These are phyloP conservation scores for Debaryomyces maramus DNA, from an alignment of 805 yeast genomes.

Conservation along the genomic window DNA sequence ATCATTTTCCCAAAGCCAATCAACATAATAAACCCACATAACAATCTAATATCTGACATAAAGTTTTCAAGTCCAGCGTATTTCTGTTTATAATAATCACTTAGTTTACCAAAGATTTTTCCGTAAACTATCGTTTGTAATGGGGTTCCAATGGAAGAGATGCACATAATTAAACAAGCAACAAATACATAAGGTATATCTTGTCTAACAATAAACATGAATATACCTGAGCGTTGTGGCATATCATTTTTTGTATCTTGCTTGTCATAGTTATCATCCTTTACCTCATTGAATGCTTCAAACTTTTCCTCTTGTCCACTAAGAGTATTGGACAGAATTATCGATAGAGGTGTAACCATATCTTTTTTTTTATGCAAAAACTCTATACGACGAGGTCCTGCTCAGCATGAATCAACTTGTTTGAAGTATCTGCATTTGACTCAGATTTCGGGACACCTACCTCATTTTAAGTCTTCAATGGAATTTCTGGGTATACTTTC, in stretches of 20 bases:
- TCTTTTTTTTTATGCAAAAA: too few relatives aligned
- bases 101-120: conserved; percentile 47
- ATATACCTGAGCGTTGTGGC: conserved; percentile 13
- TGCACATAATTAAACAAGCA: conserved; percentile 39
- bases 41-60: conserved; percentile 21
- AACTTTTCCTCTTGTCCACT: too few relatives aligned
- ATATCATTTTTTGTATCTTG: too few relatives aligned
- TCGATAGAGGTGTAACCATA: too few relatives aligned
- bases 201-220: conserved; percentile 14
- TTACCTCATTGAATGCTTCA: too few relatives aligned
- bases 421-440: too few relatives aligned
- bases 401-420: too few relatives aligned
- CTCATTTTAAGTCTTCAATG: not conserved
- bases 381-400: too few relatives aligned
- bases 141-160: conserved; percentile 60
- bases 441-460: too few relatives aligned
- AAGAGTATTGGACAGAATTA: too few relatives aligned
- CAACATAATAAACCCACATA: conserved; percentile 33
- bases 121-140: conserved; percentile 67
- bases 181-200: conserved; percentile 17
- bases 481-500: not conserved
- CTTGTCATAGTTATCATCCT: too few relatives aligned
- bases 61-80: conserved; percentile 25
- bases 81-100: conserved; percentile 26
- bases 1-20: conserved; percentile 33